Base-by-base conservation (phyloP, 768 basidiomycete species). In the Mycena rebaudengoi region DNA sequence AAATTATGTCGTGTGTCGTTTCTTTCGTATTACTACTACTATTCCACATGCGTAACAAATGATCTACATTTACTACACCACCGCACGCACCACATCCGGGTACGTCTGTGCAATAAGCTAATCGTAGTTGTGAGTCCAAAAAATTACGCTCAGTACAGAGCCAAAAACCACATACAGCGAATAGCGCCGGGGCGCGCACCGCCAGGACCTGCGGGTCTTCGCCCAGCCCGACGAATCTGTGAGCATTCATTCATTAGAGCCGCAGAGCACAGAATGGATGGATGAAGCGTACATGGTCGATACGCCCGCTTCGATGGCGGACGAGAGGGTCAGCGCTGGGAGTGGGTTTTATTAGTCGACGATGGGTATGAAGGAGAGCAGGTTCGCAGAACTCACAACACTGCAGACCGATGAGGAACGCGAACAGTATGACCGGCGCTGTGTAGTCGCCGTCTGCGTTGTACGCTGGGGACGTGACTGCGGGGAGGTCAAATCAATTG, bases 191-290 rank as follows among this genome's bases (percentile, higher is more conserved):
- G 18, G 91, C 88, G 49, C 94, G 84, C 43, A 86, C 79, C 6
- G 88, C 88, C 45, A 95, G 79, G 20, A 94, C 85, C 68, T 91
- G 86, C 4, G 92, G 94, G 71, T 95, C 92, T 74, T 95, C 93
- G 51, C 87, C 92, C 10, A 95, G 81, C 8, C 92, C 93, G 30
- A 95, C 94, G 71, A 95, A 93, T 33, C 90, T 91, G 57, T 14
- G 30, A 54, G 26, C 25, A 28, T 10, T 7, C 16, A 10, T 20
- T 33, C 10, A 26, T 37, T 6, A 35, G 6, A 7, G 14, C 2
- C 14, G 21, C 12, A 23, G 13, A 23, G 11, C 29, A 44, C 6
- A 45, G 41, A 43, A 43, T 20, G 10, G 18, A 12, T 16, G 2
- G 7, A 51, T 18, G 29, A 30, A 1, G 71, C 85, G 65, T 74